These are phyloP conservation scores for Chlamydomonas schloesseri DNA, from an alignment of 139 green algal genomes.

Conservation along the genomic window DNA sequence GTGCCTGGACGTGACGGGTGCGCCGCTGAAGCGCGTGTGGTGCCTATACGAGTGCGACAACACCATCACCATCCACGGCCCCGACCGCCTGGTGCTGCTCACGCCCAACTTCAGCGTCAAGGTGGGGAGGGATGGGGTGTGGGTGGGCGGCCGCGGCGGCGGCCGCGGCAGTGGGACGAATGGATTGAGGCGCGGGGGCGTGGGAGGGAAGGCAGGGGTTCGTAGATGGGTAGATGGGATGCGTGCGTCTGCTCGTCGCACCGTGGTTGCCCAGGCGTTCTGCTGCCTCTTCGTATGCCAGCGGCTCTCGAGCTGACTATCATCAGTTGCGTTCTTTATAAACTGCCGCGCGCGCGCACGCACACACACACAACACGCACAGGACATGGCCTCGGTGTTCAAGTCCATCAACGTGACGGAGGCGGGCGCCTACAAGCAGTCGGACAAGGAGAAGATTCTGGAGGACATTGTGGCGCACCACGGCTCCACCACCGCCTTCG, in stretches of 20 bases:
- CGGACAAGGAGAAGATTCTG: slow-evolving; percentile 37
- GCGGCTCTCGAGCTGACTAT: too few relatives aligned
- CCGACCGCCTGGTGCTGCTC: slow-evolving; percentile 29
- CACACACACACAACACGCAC: neutral
- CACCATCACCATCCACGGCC: slow-evolving; percentile 42
- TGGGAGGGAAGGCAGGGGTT: too few relatives aligned
- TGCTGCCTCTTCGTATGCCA: too few relatives aligned
- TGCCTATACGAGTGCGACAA: slow-evolving; percentile 48
- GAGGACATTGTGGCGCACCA: slow-evolving; percentile 36
- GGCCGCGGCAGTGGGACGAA: too few relatives aligned
- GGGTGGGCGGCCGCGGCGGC: too few relatives aligned
- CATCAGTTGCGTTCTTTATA: too few relatives aligned
- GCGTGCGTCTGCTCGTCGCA: too few relatives aligned
- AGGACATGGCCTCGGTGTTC: slow-evolving; percentile 42
- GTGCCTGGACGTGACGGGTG: slow-evolving; percentile 40
- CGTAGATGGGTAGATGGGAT: too few relatives aligned
- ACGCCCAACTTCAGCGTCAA: slow-evolving; percentile 39
- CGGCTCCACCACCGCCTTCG: slow-evolving; percentile 33
- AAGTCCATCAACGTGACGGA: slow-evolving; percentile 40
- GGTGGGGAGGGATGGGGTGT: neutral
- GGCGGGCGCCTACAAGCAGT: slow-evolving; percentile 32
- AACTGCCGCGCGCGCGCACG: too few relatives aligned
- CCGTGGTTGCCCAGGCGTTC: too few relatives aligned
- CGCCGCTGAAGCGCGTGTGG: slow-evolving; percentile 41
- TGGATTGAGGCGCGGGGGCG: too few relatives aligned